Conservation (phyloP, 305 asterid species). For the Rubia tinctorum region DNA sequence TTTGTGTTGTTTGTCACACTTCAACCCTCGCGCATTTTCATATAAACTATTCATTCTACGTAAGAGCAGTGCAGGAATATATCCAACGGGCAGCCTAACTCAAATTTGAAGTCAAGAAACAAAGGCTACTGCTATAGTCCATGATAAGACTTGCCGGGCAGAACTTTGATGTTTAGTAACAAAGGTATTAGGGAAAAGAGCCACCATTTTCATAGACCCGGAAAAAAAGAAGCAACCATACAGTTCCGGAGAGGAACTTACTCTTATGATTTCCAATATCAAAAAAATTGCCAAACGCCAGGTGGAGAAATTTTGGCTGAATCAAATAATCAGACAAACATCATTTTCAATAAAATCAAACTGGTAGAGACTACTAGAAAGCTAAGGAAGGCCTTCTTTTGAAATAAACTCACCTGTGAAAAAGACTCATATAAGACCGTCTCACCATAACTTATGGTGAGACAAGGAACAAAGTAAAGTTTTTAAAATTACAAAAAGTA, state of each 20-base stretch:
- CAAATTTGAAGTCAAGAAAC: neutral
- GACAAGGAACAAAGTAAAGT: too few species aligned
- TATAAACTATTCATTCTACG: neutral
- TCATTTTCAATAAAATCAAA: slow-evolving; percentile 15
- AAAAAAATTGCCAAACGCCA: slow-evolving; percentile 86
- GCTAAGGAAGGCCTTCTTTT: slow-evolving; percentile 4
- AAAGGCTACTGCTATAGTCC: too few species aligned
- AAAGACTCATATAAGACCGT: too few species aligned
- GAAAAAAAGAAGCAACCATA: slow-evolving; percentile 1
- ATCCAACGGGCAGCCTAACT: neutral
- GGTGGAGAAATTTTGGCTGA: slow-evolving; percentile 90
- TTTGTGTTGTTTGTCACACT: neutral
- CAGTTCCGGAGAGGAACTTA: slow-evolving; percentile 38
- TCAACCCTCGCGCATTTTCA: neutral
- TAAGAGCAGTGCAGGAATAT: slow-evolving; percentile 2
- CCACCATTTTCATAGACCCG: neutral
- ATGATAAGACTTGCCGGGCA: neutral
- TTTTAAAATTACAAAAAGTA: too few species aligned
- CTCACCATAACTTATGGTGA: too few species aligned
- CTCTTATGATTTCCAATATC: slow-evolving; percentile 82
- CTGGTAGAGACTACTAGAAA: slow-evolving; percentile 14
- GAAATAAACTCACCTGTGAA: slow-evolving; percentile 38
- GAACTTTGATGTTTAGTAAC: neutral
- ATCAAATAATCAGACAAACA: slow-evolving; percentile 27
- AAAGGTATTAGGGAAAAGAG: neutral